These are phyloP conservation scores for Psophocarpus tetragonolobus DNA, from an alignment of 306 rosid genomes.

Conservation along the genomic window DNA sequence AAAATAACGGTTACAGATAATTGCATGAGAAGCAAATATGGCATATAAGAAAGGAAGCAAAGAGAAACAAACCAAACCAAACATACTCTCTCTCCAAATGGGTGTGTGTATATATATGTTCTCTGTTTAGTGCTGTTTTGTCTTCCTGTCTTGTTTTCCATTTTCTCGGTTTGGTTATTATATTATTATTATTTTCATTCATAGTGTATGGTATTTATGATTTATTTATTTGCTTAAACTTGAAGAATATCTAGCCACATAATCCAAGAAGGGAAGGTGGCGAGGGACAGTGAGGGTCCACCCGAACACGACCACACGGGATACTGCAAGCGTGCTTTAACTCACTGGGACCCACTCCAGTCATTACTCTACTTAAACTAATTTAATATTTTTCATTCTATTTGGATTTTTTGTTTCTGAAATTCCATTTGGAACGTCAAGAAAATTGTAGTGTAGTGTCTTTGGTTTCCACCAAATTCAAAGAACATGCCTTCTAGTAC, in stretches of 20 bases:
- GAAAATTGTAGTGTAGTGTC: too few relatives aligned
- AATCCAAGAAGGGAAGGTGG: constrained; percentile 26
- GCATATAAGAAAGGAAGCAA: neutral
- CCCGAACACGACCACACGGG: constrained; percentile 32
- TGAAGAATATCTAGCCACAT: neutral
- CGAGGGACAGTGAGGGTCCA: constrained; percentile 7
- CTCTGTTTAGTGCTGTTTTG: constrained; percentile 15
- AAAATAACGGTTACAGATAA: constrained; percentile 53
- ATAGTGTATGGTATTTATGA: neutral
- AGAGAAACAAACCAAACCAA: neutral
- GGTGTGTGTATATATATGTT: neutral
- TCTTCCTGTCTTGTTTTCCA: neutral
- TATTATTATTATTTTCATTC: neutral
- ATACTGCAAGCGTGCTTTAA: constrained; percentile 33
- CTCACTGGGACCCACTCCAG: constrained; percentile 34
- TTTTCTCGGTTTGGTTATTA: neutral
- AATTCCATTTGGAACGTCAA: neutral
- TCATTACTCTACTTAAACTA: neutral
- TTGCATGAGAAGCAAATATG: constrained; percentile 22
- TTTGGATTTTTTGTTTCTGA: neutral
- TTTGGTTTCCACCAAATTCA: neutral
- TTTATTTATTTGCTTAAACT: neutral
- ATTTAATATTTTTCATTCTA: neutral
- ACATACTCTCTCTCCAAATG: neutral
- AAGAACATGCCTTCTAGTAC: too few relatives aligned